Percentiles rank a stretch among this genome's conserved stretches.
These are phyloP conservation scores for Candida pini DNA, from an alignment of 805 yeast species.

Conservation along the genomic window DNA sequence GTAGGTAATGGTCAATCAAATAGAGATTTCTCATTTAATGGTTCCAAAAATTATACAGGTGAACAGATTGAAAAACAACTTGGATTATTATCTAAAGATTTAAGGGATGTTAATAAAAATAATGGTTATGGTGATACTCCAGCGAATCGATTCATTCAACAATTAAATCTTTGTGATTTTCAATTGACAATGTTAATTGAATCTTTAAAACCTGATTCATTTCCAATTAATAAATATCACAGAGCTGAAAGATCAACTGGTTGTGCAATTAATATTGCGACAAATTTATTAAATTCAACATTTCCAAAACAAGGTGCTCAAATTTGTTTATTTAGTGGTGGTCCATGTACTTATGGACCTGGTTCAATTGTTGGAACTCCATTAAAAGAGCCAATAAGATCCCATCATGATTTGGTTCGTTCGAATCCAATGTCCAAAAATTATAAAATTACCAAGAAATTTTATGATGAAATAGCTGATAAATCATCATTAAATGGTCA, in stretches of 20 bases:
- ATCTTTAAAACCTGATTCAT: slow-evolving; percentile 41
- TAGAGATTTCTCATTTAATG: slow-evolving; percentile 46
- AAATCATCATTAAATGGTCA: slow-evolving; percentile 45
- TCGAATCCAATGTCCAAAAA: slow-evolving; percentile 34
- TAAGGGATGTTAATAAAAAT: slow-evolving; percentile 10
- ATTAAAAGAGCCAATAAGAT: slow-evolving; percentile 58
- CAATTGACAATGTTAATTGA: slow-evolving; percentile 45
- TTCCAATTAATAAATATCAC: slow-evolving; percentile 39
- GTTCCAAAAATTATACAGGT: slow-evolving; percentile 43
- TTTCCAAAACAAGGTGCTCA: slow-evolving; percentile 49
- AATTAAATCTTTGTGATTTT: slow-evolving; percentile 44
- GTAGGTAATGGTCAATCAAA: slow-evolving; percentile 32
- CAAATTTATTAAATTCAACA: slow-evolving; percentile 31
- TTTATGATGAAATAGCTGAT: slow-evolving; percentile 45
- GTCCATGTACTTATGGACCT: slow-evolving; percentile 63
- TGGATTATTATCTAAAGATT: slow-evolving; percentile 36
- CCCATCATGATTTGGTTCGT: slow-evolving; percentile 55
- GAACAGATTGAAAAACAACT: slow-evolving; percentile 42
- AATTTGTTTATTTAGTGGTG: slow-evolving; percentile 50
- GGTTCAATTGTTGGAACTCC: slow-evolving; percentile 53
- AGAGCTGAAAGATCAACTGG: slow-evolving; percentile 57
- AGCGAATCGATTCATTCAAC: slow-evolving; percentile 41
- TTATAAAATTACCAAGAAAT: slow-evolving; percentile 39
- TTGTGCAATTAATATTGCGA: slow-evolving; percentile 47
- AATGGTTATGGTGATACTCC: slow-evolving; percentile 16